Conservation (phyloP, 2,329 filamentous ascomycete species). For the Fusarium nelsonii region DNA sequence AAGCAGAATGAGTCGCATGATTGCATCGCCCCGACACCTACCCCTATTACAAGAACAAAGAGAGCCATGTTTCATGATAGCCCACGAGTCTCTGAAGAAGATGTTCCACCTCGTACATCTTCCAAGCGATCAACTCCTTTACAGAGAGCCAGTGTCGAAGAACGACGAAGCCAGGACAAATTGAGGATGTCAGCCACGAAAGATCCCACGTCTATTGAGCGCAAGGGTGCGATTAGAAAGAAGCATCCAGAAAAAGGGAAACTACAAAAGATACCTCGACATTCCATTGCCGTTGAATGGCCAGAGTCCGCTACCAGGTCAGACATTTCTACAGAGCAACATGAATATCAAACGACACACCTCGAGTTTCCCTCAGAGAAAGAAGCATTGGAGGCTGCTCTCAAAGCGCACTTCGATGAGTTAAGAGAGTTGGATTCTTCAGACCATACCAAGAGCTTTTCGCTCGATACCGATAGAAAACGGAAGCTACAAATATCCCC, state of each 20-base stretch:
- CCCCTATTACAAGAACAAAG: neutral
- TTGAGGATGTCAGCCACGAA: neutral
- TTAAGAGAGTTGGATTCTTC: constrained; percentile 25
- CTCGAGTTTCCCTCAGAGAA: constrained; percentile 31
- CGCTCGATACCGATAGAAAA: neutral
- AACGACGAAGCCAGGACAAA: neutral
- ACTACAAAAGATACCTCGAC: neutral
- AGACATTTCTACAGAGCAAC: neutral
- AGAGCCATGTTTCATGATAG: constrained; percentile 5
- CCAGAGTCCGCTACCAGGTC: neutral
- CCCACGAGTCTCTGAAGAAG: constrained; percentile 39
- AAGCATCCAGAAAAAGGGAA: constrained; percentile 26
- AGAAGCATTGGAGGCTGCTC: constrained; percentile 33
- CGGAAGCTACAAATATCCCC: neutral
- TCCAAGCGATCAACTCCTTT: constrained; percentile 36
- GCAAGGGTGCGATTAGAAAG: constrained; percentile 38
- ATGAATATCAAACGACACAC: neutral
- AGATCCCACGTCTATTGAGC: constrained; percentile 21
- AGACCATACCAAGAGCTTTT: neutral
- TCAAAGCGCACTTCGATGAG: constrained; percentile 36
- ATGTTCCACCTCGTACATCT: constrained; percentile 48
- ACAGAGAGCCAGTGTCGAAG: neutral
- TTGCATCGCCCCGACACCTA: neutral
- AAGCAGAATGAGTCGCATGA: neutral
- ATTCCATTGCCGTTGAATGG: constrained; percentile 26